Percentiles rank a stretch among this genome's conserved stretches.
phyloP scores from a whole-genome alignment of 257 asterid species.

The Solanum medicagineum region DNA sequence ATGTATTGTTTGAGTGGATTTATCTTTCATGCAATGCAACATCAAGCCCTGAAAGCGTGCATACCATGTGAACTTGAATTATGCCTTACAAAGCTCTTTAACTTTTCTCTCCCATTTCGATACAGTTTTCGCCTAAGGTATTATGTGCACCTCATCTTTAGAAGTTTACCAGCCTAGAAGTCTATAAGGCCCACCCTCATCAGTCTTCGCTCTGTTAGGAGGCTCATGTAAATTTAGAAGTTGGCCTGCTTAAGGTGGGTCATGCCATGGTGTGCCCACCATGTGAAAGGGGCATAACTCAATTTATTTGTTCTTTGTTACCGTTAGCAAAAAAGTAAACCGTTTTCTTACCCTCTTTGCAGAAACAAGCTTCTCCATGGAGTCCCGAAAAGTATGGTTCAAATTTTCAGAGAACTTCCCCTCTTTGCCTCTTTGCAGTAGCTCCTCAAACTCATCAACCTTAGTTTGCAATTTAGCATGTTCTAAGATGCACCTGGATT shows the following conservation, averaged over 20 bases:
- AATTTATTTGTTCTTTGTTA: neutral
- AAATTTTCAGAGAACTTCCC: conserved; percentile 11
- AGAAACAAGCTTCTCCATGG: conserved; percentile 29
- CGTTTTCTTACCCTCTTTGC: conserved; percentile 39
- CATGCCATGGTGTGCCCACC: neutral
- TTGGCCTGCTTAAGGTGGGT: neutral
- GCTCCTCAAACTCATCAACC: conserved; percentile 42
- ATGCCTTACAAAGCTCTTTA: neutral
- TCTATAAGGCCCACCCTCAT: neutral
- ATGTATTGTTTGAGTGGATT: neutral
- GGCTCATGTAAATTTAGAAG: neutral
- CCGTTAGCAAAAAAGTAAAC: neutral
- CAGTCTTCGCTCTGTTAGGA: neutral
- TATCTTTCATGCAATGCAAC: neutral
- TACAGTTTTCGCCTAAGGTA: neutral
- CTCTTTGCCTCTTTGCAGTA: conserved; percentile 17
- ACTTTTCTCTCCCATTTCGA: neutral
- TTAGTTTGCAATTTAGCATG: conserved; percentile 37
- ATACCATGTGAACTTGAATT: neutral
- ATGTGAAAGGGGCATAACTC: neutral
- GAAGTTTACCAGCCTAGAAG: neutral
- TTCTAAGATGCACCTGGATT: conserved; percentile 19
- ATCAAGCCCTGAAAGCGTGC: neutral
- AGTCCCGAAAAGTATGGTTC: conserved; percentile 18
- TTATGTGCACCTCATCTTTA: neutral